phyloP scores from a whole-genome alignment of 108 stramenopile genomes.

The Parietichytrium sp. region DNA sequence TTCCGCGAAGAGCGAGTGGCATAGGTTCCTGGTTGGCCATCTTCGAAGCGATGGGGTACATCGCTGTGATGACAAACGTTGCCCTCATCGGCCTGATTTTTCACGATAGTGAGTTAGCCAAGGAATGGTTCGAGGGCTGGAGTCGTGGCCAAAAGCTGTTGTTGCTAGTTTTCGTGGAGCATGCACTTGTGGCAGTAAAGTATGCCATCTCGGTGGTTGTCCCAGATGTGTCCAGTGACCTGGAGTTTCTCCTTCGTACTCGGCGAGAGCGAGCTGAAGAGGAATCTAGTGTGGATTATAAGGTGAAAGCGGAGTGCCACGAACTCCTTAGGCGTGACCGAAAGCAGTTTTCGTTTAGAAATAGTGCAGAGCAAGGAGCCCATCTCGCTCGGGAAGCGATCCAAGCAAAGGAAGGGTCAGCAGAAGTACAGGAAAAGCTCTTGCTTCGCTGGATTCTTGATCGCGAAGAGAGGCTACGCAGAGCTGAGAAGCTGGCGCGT shows the following conservation, averaged over 20 bases:
- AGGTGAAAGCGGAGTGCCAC: neutral
- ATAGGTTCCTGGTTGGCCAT: slow-evolving; percentile 95
- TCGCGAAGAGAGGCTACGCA: neutral
- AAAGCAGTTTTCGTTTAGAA: slow-evolving; percentile 1
- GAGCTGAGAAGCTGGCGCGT: slow-evolving; percentile 18
- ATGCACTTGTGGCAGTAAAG: neutral
- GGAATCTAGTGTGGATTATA: neutral
- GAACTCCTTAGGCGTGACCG: neutral
- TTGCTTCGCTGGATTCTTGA: slow-evolving; percentile 16
- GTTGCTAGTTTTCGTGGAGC: slow-evolving; percentile 5
- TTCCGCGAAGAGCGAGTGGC: slow-evolving; percentile 77
- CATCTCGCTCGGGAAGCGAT: neutral
- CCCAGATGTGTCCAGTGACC: neutral
- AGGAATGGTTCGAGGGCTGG: neutral
- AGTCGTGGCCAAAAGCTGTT: neutral
- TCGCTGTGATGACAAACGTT: slow-evolving; percentile 87
- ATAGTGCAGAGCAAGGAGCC: neutral
- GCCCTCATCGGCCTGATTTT: slow-evolving; percentile 34
- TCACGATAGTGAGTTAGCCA: neutral
- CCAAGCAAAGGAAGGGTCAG: neutral
- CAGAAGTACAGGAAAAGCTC: neutral
- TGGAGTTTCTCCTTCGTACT: neutral
- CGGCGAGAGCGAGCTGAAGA: neutral
- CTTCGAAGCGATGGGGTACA: slow-evolving; percentile 85
- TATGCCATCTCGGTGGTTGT: neutral